Evolutionary conservation across 495 filamentous ascomycete species (phyloP).

Genomic region (Neurospora terricola): DNA sequence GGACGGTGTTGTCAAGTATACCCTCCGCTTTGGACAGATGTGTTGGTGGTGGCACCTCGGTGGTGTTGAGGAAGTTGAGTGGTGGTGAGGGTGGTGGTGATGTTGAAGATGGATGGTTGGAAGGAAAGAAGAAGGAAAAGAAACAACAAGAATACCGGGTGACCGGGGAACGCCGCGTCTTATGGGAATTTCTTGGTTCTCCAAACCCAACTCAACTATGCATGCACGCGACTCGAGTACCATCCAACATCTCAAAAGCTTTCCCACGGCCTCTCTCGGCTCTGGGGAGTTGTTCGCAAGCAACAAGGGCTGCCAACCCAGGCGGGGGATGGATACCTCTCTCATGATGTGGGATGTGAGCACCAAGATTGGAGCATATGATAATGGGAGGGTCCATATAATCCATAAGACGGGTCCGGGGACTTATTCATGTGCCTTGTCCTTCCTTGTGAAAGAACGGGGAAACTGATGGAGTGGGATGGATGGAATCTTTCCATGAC

Average conservation of each 20-base stretch:
- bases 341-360: neutral
- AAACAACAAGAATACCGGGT: neutral
- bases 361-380: neutral
- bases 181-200: neutral
- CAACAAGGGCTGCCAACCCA: neutral
- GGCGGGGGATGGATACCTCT: neutral
- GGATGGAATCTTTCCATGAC: neutral
- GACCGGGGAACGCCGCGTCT: neutral
- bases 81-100: neutral
- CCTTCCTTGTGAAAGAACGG: neutral
- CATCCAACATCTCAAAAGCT: neutral
- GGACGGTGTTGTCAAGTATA: neutral
- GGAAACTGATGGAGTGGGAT: neutral
- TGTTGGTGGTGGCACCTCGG: neutral
- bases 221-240: neutral
- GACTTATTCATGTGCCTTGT: neutral
- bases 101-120: neutral
- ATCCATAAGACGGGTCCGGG: neutral
- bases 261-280: neutral
- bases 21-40: neutral
- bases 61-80: neutral
- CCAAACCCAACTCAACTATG: neutral
- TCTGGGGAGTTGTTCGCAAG: neutral
- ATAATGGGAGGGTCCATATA: neutral
- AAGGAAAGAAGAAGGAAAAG: neutral